A percentile compares a stretch with the other conserved stretches of the same genome.
Conservation (phyloP, 2,329 filamentous ascomycete genomes). For the Cladophialophora yegresii region DNA sequence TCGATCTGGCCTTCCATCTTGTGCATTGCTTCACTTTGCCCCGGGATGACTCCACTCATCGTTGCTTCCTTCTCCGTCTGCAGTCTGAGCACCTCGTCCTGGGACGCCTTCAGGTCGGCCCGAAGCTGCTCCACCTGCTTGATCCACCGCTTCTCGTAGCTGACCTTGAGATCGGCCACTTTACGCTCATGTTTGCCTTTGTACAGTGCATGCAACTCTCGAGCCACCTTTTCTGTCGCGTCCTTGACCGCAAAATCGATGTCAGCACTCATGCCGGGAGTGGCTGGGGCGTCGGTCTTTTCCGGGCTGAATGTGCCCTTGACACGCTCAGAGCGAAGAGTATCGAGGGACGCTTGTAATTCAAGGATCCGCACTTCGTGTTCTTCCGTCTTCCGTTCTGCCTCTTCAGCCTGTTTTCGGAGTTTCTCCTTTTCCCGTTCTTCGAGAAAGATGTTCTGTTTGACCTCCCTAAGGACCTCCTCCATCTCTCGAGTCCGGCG, state of each 20-base stretch:
- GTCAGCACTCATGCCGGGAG: constrained; percentile 43
- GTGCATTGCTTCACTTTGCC: constrained; percentile 38
- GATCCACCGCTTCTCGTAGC: constrained; percentile 83
- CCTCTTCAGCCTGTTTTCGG: constrained; percentile 72
- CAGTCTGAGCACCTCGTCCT: constrained; percentile 73
- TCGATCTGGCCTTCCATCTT: constrained; percentile 50
- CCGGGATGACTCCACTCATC: constrained; percentile 56
- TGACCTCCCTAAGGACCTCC: constrained; percentile 73
- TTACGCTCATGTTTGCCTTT: constrained; percentile 98
- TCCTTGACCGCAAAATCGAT: constrained; percentile 72
- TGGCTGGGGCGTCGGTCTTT: constrained; percentile 29
- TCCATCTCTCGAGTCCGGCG: constrained; percentile 84
- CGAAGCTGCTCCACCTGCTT: constrained; percentile 83
- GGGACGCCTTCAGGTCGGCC: constrained; percentile 66
- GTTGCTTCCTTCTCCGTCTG: constrained; percentile 66
- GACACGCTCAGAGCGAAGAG: constrained; percentile 43
- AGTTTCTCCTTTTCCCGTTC: constrained; percentile 82
- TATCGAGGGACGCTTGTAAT: constrained; percentile 50
- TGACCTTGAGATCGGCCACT: constrained; percentile 80
- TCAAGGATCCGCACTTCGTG: constrained; percentile 51
- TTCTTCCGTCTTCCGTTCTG: constrained; percentile 60
- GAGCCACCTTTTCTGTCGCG: constrained; percentile 86
- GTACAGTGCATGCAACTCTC: constrained; percentile 89
- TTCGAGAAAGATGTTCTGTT: constrained; percentile 74
- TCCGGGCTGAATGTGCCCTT: constrained; percentile 43